Base-by-base conservation (phyloP, 352 stramenopile species). In the Phytophthora nicotianae region DNA sequence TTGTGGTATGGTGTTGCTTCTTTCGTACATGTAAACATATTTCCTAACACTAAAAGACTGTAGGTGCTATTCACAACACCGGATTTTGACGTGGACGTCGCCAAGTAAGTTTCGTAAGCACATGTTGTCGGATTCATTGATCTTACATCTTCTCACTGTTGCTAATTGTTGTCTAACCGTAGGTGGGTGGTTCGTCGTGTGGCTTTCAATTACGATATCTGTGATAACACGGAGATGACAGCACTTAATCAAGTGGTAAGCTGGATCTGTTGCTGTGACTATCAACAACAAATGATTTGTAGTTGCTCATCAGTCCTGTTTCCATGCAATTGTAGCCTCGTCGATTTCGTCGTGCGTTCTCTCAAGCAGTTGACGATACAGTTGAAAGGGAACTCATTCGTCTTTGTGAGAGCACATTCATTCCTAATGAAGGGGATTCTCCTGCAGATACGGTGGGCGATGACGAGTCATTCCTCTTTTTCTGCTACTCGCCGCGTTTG, bases 161-260 rank as follows among this genome's bases (percentile, higher is more conserved):
- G n/a, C 14, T 19, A 27, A n/a, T 10, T 19, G 46, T 35, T 24
- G 11, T 16, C 33, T 38, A 0, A 45, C 17, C 17, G 50, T 19
- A 89, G 79, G 41, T 79, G 63, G 27, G 32, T 87, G 6, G 65
- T 73, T 6, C 42, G 35, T 11, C 73, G 68, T 32, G 46, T 85
- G 32, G 80, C 80, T 0, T 72, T 60, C 56, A 74, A 85, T 46
- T 87, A 86, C 51, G 80, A 89, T 41, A 66, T 62, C 21, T 38
- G 55, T 5, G 58, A 70, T 19, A 68, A 32, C 13, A 16, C 64
- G 3, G 71, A 84, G 21, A 58, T 65, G 40, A 46, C 56, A 6
- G 24, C 47, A 2, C 53, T 75, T 17, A 77, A 83, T 33, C 68
- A 85, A 63, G 55, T 63, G 29, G 76, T 81, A 50, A 24, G 58